Conservation (phyloP, 176 grass and related monocot species). For the Musa beccarii region DNA sequence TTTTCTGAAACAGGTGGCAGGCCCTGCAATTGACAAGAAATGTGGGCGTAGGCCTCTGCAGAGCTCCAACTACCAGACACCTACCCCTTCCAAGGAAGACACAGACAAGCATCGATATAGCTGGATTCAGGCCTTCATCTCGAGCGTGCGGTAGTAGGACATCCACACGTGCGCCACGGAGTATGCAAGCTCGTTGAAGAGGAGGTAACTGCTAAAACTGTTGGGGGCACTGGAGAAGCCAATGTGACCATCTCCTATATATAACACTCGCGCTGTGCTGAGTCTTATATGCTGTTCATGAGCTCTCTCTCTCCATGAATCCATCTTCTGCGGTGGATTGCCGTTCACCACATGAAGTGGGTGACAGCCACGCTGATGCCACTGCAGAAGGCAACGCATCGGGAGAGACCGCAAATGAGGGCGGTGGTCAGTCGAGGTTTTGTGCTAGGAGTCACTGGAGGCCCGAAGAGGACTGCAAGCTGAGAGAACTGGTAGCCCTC, state of each 20-base stretch:
- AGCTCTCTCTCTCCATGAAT: not conserved
- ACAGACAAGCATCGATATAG: no score
- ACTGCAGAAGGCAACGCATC: not conserved
- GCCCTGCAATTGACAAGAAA: no score
- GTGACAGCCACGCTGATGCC: conserved; percentile 17
- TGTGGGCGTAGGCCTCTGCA: no score
- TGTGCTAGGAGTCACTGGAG: conserved; percentile 81
- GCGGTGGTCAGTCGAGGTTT: conserved; percentile 53
- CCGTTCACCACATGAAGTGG: conserved; percentile 21
- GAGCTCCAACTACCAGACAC: no score
- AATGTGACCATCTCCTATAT: conserved; percentile 23
- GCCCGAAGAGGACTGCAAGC: conserved; percentile 77
- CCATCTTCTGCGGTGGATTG: not conserved
- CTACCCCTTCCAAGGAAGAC: no score
- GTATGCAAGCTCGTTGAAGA: conserved; percentile 47
- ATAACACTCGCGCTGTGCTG: no score
- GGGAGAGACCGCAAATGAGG: conserved; percentile 37
- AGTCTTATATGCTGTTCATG: no score
- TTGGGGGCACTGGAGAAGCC: conserved; percentile 46
- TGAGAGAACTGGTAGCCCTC: conserved; percentile 67
- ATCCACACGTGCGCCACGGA: conserved; percentile 67
- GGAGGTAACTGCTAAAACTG: conserved; percentile 41
- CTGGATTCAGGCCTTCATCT: no score
- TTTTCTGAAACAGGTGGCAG: no score
- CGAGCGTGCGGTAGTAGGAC: conserved; percentile 49